Conservation (phyloP, 768 basidiomycete genomes). For the Nidularia pulvinata region DNA sequence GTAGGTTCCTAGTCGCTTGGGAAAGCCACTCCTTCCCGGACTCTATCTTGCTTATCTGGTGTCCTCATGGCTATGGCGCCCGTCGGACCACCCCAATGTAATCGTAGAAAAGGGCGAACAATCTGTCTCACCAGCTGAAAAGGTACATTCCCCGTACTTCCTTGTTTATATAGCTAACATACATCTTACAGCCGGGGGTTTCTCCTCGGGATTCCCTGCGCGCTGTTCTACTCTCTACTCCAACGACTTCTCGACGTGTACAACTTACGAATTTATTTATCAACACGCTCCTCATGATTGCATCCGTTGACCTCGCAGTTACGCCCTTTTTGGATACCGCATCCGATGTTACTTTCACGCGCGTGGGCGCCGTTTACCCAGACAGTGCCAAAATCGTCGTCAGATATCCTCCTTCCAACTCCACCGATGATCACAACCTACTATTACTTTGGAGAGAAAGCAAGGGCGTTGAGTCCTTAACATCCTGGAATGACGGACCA, state of each 20-base stretch:
- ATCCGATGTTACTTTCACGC: conserved; percentile 56
- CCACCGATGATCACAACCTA: conserved; percentile 20
- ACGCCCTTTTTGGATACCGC: conserved; percentile 59
- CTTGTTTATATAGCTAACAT: neutral
- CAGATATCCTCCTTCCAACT: conserved; percentile 48
- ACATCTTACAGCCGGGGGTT: conserved; percentile 1
- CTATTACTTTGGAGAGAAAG: conserved; percentile 48
- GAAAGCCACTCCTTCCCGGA: conserved; percentile 23
- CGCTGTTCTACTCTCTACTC: conserved; percentile 30
- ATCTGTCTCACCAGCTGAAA: conserved; percentile 7
- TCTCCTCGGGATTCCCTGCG: conserved; percentile 5
- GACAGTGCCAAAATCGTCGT: conserved; percentile 62
- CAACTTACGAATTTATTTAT: conserved; percentile 24
- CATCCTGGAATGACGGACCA: conserved; percentile 57
- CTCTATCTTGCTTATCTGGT: conserved; percentile 24
- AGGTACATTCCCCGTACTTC: neutral
- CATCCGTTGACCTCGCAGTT: conserved; percentile 47
- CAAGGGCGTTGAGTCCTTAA: conserved; percentile 15
- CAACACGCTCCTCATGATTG: conserved; percentile 28
- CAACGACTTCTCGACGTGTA: conserved; percentile 24
- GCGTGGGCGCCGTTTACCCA: conserved; percentile 71
- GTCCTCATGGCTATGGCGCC: conserved; percentile 4
- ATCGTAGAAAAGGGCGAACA: too few species aligned
- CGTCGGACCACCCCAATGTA: too few species aligned
- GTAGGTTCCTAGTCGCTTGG: conserved; percentile 38